Percentiles rank a stretch among this genome's conserved stretches.
These are phyloP conservation scores for Oenanthe javanica DNA, from an alignment of 140 eudicot genomes.

Conservation along the genomic window DNA sequence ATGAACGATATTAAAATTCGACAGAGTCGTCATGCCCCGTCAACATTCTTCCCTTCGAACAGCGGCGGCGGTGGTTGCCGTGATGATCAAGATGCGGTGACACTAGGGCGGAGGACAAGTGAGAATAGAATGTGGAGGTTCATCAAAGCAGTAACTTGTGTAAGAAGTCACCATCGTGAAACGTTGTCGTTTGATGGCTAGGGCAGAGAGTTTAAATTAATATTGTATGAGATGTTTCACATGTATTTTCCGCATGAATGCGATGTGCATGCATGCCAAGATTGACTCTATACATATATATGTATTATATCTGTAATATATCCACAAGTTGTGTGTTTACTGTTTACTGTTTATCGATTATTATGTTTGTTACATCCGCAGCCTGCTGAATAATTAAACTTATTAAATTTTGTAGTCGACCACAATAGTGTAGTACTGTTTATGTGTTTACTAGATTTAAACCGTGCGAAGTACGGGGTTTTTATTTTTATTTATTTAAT, in stretches of 20 bases:
- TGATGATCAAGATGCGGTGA: not conserved
- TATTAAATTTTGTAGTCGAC: not conserved
- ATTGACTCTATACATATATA: not conserved
- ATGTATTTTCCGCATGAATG: not conserved
- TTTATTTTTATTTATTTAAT: too few species aligned
- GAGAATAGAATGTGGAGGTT: slow-evolving; percentile 8
- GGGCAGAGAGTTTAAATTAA: not conserved
- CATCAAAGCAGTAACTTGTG: slow-evolving; percentile 6
- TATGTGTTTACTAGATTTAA: too few species aligned
- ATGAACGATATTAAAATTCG: slow-evolving; percentile 7
- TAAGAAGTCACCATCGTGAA: not conserved
- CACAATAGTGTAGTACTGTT: not conserved
- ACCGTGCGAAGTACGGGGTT: too few species aligned
- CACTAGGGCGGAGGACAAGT: not conserved
- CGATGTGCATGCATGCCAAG: not conserved
- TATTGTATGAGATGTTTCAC: not conserved
- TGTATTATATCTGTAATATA: not conserved
- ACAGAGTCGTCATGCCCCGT: slow-evolving; percentile 4
- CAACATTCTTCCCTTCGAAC: not conserved
- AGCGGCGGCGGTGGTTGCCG: not conserved
- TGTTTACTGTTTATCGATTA: not conserved
- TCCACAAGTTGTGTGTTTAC: not conserved
- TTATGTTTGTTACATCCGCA: not conserved
- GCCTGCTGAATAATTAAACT: not conserved
- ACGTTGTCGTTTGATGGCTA: not conserved